A percentile compares a stretch with the other conserved stretches of the same genome.
These are phyloP conservation scores for Pachyrhizus erosus DNA, from an alignment of 306 rosid genomes.

Conservation along the genomic window DNA sequence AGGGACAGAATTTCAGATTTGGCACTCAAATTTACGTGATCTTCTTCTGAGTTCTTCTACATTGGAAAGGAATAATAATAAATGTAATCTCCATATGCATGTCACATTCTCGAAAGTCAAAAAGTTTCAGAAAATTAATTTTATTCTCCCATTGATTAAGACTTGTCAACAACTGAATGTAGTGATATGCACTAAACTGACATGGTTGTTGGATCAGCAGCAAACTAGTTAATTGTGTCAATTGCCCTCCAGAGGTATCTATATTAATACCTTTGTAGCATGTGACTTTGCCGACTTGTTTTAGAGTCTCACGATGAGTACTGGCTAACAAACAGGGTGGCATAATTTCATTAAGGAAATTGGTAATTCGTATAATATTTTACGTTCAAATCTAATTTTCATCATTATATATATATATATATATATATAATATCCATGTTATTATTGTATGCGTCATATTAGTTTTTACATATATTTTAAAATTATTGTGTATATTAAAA, in stretches of 20 bases:
- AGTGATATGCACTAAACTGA: slow-evolving; percentile 3
- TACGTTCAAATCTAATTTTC: too few species aligned
- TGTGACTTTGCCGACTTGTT: background rate
- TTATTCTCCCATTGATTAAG: background rate
- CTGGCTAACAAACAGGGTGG: background rate
- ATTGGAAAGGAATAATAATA: background rate
- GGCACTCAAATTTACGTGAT: background rate
- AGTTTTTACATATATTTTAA: too few species aligned
- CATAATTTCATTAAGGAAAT: background rate
- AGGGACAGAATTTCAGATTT: background rate
- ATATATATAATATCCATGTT: too few species aligned
- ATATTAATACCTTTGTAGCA: background rate
- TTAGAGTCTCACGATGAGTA: background rate
- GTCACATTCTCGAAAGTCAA: background rate
- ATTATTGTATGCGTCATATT: too few species aligned
- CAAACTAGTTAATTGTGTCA: slow-evolving; percentile 17
- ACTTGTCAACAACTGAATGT: background rate
- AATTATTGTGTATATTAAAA: too few species aligned
- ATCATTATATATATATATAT: too few species aligned
- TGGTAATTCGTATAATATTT: too few species aligned
- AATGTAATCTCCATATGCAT: background rate
- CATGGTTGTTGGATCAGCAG: slow-evolving; percentile 12
- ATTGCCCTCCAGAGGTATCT: background rate
- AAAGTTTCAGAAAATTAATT: background rate
- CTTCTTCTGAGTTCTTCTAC: background rate